Evolutionary conservation across 148 eudicot species (phyloP), one percentile per base, ranked within the genome.

Genomic region (Vaccinium macrocarpon): DNA sequence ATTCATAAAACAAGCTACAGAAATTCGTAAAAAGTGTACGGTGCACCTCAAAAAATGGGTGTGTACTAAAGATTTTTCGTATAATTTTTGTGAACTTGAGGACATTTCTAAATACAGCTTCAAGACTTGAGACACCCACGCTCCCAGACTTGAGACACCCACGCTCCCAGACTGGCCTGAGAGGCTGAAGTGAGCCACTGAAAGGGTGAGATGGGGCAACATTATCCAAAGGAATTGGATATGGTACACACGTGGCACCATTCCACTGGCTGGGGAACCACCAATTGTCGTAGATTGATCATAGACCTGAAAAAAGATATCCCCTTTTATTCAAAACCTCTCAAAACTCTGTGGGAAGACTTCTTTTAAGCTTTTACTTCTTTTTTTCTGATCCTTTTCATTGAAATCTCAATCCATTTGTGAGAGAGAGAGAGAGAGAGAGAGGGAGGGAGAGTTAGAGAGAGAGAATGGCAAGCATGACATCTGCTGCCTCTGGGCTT

Each of bases 401-500:
- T 21, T 21, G 68, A 48, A 59, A 12, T 79, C 81, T 50, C 59
- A 74, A 48, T 82, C 80, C 66, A n/a, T 59, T 27, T 27, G 5
- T 1, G 12, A 21, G 32, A 50, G 6, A 75, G 56, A 53, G 46
- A 42, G 46, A 42, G 42, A 3, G n/a, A n/a, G n/a, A n/a, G n/a
- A n/a, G n/a, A n/a, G n/a, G n/a, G 38, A 35, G 42, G 0, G 42
- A 38, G 46, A 32, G 35, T 32, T 32, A 32, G 38, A 23, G 27
- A 62, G 27, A 73, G 9, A 68, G 56, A 14, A 96, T 96, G 99
- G 98, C 99, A 61, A 92, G 88, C 90, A 91, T 95, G 91, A 93
- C 98, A 79, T 92, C 92, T 68, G 88, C 94, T 77, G 94, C 96
- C 52, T 80, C 86, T 51, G 84, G 96, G 8, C 85, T 94, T 84